Base-by-base conservation (phyloP, 1,284 basidiomycete genomes). In the Naganishia liquefaciens region DNA sequence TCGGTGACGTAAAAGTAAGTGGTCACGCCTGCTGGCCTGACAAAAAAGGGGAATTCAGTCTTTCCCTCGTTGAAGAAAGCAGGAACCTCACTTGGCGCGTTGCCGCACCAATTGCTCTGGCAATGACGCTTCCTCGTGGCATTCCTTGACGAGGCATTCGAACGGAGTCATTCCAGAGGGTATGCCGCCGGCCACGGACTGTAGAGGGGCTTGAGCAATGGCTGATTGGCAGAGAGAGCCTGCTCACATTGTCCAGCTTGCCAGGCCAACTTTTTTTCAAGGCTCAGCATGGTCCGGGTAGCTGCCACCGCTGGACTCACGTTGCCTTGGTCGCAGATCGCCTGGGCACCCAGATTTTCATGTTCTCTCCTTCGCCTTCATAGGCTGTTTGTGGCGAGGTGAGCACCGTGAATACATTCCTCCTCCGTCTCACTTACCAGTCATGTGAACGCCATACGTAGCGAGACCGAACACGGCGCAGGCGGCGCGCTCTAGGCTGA, bases 121-220 rank as follows among this genome's bases (percentile, higher is more conserved):
- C 23, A 96, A 82, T 70, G 87, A 90, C 17, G 92, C 94, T 77
- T 97, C 93, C 74, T 97, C 94, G 82, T 87, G 87, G 69, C 91
- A 89, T 78, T 99, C 95, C 73, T 96, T 94, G 47, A 96, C 84
- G 60, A 98, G 82, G 3, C 87, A 84, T 62, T 93, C 89, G 61
- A 89, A 84, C 0, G 86, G 81, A 0, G 82, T 77, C 78, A 90
- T 87, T 1, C 93, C 91, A 7, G 87, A 86, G 0, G 82, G 78
- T 61, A 84, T 84, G 6, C 84, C 84, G 7, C 84, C 84, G 0
- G 82, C 83, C 0, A 84, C 81, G 3, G 79, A 72, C 77, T 80
- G 52, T 1, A 9, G 15, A n/a, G 44, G 80, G 43, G 33, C 13
- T 37, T 51, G 3, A 43, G 23, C 17, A 9, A 5, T 19, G 21